These are phyloP conservation scores for Auriscalpium vulgare DNA, from an alignment of 768 basidiomycete genomes.

Conservation along the genomic window DNA sequence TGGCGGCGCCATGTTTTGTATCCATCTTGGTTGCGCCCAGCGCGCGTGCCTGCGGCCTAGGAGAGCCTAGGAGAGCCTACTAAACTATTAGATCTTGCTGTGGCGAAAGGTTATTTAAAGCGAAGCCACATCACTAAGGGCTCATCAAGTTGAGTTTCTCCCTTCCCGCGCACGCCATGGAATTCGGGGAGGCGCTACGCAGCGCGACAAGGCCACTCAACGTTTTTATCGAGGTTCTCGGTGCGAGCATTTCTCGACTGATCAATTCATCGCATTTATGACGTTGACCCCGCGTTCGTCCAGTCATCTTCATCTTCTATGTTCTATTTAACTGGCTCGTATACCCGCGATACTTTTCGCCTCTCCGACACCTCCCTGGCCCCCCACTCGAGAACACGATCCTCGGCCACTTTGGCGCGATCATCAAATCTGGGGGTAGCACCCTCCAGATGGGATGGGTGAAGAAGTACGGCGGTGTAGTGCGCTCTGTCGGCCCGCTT, in stretches of 20 bases:
- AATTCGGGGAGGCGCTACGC: neutral
- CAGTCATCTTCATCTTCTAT: neutral
- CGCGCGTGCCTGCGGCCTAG: no score
- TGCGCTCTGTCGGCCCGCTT: constrained; percentile 37
- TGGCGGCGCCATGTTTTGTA: no score
- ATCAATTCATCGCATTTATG: neutral
- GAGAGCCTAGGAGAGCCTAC: no score
- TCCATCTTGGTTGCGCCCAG: no score
- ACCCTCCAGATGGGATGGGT: constrained; percentile 17
- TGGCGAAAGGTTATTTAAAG: no score
- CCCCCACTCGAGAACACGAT: constrained; percentile 27
- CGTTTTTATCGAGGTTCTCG: neutral
- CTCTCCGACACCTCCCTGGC: constrained; percentile 32
- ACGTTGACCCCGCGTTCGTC: neutral
- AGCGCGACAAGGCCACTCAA: neutral
- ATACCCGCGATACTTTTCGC: constrained; percentile 20
- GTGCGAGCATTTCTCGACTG: neutral
- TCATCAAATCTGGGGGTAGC: constrained; percentile 34
- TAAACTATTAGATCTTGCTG: no score
- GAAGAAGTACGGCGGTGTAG: constrained; percentile 30
- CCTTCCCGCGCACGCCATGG: neutral
- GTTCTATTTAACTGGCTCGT: neutral
- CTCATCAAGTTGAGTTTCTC: no score
- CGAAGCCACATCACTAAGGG: no score
- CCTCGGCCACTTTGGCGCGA: constrained; percentile 30